Conservation (phyloP, 2,329 filamentous ascomycete genomes). For the Aspergillus awamori region DNA sequence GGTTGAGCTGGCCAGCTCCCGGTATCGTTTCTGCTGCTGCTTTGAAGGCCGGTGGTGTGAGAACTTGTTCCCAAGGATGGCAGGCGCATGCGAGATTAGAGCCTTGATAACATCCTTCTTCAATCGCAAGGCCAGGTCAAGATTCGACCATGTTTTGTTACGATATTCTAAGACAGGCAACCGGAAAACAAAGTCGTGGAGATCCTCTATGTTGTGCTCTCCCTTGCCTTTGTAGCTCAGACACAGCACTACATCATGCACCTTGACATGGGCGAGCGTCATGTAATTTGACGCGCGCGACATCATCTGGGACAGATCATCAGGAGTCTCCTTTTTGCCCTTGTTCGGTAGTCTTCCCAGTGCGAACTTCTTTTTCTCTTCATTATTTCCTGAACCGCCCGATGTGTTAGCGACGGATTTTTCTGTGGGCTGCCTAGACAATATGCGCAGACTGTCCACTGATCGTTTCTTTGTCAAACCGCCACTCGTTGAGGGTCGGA, state of each 20-base stretch:
- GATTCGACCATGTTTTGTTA: conserved; percentile 99
- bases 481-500: conserved; percentile 35
- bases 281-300: conserved; percentile 93
- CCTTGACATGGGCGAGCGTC: conserved; percentile 93
- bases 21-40: conserved; percentile 74
- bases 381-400: conserved; percentile 33
- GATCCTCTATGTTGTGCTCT: conserved; percentile 92
- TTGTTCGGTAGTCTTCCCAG: conserved; percentile 49
- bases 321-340: conserved; percentile 66
- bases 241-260: conserved; percentile 92
- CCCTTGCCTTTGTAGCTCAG: conserved; percentile 96
- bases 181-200: conserved; percentile 96
- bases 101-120: conserved; percentile 95
- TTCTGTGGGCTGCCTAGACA: conserved; percentile 41
- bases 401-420: conserved; percentile 39
- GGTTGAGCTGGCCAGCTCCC: conserved; percentile 80
- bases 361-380: conserved; percentile 54
- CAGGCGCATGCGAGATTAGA: conserved; percentile 90
- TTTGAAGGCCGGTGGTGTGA: conserved; percentile 81
- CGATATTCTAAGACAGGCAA: conserved; percentile 92
- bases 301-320: conserved; percentile 97
- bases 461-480: conserved; percentile 45
- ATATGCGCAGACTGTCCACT: conserved; percentile 43
- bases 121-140: conserved; percentile 86
- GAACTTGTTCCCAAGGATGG: conserved; percentile 97